These are phyloP conservation scores for Termitomyces sp. DNA, from an alignment of 768 basidiomycete genomes.

Conservation along the genomic window DNA sequence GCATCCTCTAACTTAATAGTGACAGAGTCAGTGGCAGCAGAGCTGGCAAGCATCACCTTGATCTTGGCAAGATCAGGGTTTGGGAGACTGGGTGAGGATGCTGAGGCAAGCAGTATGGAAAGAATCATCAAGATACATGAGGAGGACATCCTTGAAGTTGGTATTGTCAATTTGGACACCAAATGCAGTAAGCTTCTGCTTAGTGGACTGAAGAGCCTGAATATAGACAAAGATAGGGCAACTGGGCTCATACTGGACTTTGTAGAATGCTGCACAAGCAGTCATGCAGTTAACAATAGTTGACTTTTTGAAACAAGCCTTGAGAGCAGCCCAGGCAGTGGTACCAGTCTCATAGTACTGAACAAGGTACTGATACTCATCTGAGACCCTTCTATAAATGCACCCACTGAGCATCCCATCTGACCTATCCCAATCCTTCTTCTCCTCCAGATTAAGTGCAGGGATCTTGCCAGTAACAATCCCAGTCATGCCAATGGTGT, in stretches of 20 bases:
- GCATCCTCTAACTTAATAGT: no score
- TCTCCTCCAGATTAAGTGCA: neutral
- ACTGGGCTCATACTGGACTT: no score
- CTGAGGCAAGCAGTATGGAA: slow-evolving; percentile 14
- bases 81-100: slow-evolving; percentile 13
- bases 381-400: neutral
- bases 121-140: slow-evolving; percentile 17
- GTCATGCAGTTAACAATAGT: slow-evolving; percentile 12
- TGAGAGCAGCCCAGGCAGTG: slow-evolving; percentile 9
- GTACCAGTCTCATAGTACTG: slow-evolving; percentile 8
- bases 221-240: no score
- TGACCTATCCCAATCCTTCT: neutral
- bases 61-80: neutral
- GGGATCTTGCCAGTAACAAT: no score
- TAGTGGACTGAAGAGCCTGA: neutral
- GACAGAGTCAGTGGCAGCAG: no score
- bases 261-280: no score
- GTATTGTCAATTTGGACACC: neutral
- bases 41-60: no score
- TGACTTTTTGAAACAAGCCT: slow-evolving; percentile 13
- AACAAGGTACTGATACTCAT: slow-evolving; percentile 9
- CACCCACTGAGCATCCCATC: neutral
- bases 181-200: slow-evolving; percentile 8
- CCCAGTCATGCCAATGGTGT: no score
- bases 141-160: slow-evolving; percentile 5